Conservation (phyloP, 2,329 filamentous ascomycete genomes). For the Neofusicoccum sp. region DNA sequence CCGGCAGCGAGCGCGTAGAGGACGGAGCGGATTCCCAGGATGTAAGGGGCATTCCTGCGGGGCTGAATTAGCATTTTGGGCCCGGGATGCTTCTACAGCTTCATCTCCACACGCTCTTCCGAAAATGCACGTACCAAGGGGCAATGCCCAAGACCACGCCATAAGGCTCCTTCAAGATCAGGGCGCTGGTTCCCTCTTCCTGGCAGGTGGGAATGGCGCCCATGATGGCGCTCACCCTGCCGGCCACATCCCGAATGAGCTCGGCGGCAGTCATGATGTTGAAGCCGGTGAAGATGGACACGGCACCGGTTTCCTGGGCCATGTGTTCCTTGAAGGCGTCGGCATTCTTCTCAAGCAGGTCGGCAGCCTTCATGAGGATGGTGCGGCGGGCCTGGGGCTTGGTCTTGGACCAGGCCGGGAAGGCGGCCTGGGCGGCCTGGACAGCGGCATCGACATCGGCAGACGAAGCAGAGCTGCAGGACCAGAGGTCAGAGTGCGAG, state of each 20-base stretch:
- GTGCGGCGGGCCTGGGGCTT: conserved; percentile 65
- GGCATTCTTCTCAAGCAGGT: conserved; percentile 61
- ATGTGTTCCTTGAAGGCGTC: conserved; percentile 66
- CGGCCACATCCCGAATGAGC: conserved; percentile 56
- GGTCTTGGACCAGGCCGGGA: conserved; percentile 68
- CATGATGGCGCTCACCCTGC: conserved; percentile 49
- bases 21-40: conserved; percentile 44
- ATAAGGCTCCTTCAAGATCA: conserved; percentile 75
- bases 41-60: conserved; percentile 56
- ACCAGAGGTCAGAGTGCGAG: conserved; percentile 56
- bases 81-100: background rate
- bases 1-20: conserved; percentile 62
- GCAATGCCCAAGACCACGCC: conserved; percentile 80
- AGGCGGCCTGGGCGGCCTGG: conserved; percentile 66
- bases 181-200: conserved; percentile 57
- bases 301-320: conserved; percentile 59
- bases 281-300: conserved; percentile 42
- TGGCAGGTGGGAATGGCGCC: conserved; percentile 53
- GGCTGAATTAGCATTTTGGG: background rate
- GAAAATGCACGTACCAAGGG: conserved; percentile 64
- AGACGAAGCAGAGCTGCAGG: conserved; percentile 60
- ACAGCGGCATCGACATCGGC: conserved; percentile 59
- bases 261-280: conserved; percentile 45
- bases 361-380: conserved; percentile 70
- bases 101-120: too few relatives aligned